Conservation (phyloP, 331 rosid species). For the Stylosanthes scabra region DNA sequence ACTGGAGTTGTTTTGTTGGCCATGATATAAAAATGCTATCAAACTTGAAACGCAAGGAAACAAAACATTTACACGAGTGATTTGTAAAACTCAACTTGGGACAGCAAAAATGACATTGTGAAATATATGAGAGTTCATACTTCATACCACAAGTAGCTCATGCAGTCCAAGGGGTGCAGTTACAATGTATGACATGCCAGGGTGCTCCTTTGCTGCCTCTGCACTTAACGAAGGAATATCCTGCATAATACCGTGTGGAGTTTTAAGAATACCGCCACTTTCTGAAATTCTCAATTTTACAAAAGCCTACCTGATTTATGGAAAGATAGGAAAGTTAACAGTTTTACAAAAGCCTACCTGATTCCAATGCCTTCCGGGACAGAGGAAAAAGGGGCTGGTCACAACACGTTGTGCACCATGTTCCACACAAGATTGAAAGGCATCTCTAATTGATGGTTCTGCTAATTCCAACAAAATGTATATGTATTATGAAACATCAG, state of each 20-base stretch:
- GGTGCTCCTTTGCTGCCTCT: constrained; percentile 89
- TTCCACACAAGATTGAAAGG: constrained; percentile 69
- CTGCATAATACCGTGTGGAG: constrained; percentile 49
- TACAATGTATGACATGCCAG: constrained; percentile 69
- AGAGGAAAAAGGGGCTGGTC: constrained; percentile 86
- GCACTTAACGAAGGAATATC: constrained; percentile 92
- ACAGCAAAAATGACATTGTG: not conserved
- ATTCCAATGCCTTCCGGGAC: constrained; percentile 92
- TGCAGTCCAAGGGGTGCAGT: constrained; percentile 96
- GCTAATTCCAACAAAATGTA: constrained; percentile 73
- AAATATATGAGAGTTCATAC: constrained; percentile 32
- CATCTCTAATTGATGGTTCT: constrained; percentile 75
- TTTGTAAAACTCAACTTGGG: not conserved
- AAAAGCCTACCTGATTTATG: too few species aligned
- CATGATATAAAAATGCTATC: not conserved
- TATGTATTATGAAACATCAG: constrained; percentile 27
- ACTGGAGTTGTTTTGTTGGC: not conserved
- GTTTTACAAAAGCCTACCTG: constrained; percentile 55
- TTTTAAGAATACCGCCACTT: constrained; percentile 18
- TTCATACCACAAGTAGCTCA: constrained; percentile 85
- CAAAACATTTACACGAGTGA: not conserved
- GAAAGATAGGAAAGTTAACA: constrained; percentile 1
- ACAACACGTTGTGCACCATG: constrained; percentile 75
- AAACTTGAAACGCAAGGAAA: constrained; percentile 23
- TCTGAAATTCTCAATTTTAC: not conserved